Base-by-base conservation (phyloP, 2,329 filamentous ascomycete species). In the Aaosphaeria pasadenensis region DNA sequence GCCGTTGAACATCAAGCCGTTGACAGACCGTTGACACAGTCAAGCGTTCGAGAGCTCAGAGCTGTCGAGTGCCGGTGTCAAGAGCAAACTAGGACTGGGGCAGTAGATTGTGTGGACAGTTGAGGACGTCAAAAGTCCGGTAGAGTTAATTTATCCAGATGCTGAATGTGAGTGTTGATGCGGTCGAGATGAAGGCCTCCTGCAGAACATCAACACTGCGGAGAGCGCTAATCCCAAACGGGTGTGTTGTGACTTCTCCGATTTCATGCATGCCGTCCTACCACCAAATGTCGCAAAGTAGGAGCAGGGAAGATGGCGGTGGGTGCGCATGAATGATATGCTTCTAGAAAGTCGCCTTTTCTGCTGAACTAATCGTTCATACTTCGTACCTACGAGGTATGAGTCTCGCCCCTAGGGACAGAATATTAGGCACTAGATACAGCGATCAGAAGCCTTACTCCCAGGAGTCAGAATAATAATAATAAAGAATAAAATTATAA, bases 131-230 rank as follows among this genome's bases (percentile, higher is more conserved):
- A 17, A 42, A 43, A 47, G 49, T 50, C 40, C 51, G 48, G 48
- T 51, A 45, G 44, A 43, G 31, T 7, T 35, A 38, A 49, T 52
- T 52, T 52, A 52, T 47, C 50, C 50, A 52, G 47, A 52, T 42
- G 38, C 11, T 43, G 36, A 32, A 29, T 46, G 4, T 33, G 35
- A 11, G 43, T 36, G 47, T 45, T 46, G 43, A 49, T 46, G 47
- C 47, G 39, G 45, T 48, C 39, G 46, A 47, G 48, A 43, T 51
- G 46, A 45, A 52, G 43, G 46, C 11, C 43, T 40, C 11, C 46
- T 47, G 45, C 42, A 46, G 35, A 32, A 31, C 17, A 32, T 29
- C 39, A 24, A 39, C 44, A 28, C 28, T 54, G 52, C 46, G 56
- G 54, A 54, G 33, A 55, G 38, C 39, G 45, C 56, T 58, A 52